These are phyloP conservation scores for Kurtzmaniella quercitrusa DNA, from an alignment of 1,139 yeast genomes.

Conservation along the genomic window DNA sequence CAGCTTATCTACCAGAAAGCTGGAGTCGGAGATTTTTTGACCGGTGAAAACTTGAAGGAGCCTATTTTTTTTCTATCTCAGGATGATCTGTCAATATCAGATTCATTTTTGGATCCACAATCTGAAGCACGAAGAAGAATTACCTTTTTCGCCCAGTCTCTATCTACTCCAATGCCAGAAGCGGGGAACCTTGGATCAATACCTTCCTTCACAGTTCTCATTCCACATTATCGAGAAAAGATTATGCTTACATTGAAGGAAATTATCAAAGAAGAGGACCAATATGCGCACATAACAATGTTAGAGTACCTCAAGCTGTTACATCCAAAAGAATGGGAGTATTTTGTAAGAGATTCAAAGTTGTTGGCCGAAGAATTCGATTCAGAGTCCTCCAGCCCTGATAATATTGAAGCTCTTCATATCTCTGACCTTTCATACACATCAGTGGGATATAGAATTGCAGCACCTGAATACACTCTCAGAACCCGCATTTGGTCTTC, in stretches of 20 bases:
- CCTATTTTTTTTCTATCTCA: conserved; percentile 49
- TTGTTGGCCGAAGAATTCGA: conserved; percentile 44
- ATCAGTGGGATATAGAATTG: conserved; percentile 50
- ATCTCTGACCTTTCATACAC: conserved; percentile 29
- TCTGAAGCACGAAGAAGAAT: conserved; percentile 50
- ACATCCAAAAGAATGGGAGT: conserved; percentile 49
- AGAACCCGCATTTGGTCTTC: conserved; percentile 59
- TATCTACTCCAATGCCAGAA: conserved; percentile 51
- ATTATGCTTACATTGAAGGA: conserved; percentile 45
- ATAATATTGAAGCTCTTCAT: conserved; percentile 12
- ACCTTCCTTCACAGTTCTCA: conserved; percentile 49
- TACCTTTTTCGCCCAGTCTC: conserved; percentile 52
- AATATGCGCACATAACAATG: conserved; percentile 45
- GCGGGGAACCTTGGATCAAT: conserved; percentile 36
- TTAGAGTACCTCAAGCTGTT: conserved; percentile 49
- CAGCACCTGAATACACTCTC: conserved; percentile 49
- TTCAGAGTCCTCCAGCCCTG: conserved; percentile 23
- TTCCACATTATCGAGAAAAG: conserved; percentile 51
- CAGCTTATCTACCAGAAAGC: conserved; percentile 41
- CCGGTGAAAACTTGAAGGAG: conserved; percentile 29
- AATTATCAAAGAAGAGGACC: conserved; percentile 45
- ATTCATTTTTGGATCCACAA: conserved; percentile 29
- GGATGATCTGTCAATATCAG: conserved; percentile 41
- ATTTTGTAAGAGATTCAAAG: conserved; percentile 49
- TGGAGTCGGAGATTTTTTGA: conserved; percentile 19